phyloP scores from a whole-genome alignment of 495 filamentous ascomycete species.

The Cryomyces antarcticus region DNA sequence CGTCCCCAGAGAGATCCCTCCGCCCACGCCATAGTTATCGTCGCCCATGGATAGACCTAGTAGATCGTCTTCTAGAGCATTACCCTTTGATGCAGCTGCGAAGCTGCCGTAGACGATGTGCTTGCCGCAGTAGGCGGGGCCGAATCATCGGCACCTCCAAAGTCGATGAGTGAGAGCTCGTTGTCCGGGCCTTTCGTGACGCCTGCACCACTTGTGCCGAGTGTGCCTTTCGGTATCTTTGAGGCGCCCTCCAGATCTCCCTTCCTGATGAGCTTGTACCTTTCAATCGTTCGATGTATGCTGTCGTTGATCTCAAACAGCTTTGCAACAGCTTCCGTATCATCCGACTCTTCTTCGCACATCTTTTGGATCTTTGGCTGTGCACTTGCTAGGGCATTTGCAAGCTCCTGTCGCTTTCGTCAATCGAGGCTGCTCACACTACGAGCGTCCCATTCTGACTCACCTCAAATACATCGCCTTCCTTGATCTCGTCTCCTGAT shows the following conservation, averaged over 20 bases:
- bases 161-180: conserved; percentile 85
- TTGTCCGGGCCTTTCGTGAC: conserved; percentile 57
- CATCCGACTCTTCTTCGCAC: conserved; percentile 96
- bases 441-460: conserved; percentile 1
- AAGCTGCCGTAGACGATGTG: background rate
- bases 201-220: conserved; percentile 44
- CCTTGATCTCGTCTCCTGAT: conserved; percentile 59
- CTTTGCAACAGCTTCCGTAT: conserved; percentile 87
- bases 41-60: conserved; percentile 49
- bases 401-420: conserved; percentile 42
- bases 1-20: conserved; percentile 67
- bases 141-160: conserved; percentile 37
- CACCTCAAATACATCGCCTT: conserved; percentile 86
- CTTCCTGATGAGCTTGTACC: conserved; percentile 85
- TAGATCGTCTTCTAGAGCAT: conserved; percentile 35
- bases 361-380: conserved; percentile 98
- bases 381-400: conserved; percentile 75
- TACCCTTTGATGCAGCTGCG: conserved; percentile 21
- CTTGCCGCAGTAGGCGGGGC: conserved; percentile 16
- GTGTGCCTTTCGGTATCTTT: conserved; percentile 63
- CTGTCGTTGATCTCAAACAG: conserved; percentile 94
- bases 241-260: conserved; percentile 80
- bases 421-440: background rate
- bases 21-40: conserved; percentile 42
- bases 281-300: conserved; percentile 88